These are phyloP conservation scores for Hypoxylon sp. DNA, from an alignment of 2,329 filamentous ascomycete genomes.

Conservation along the genomic window DNA sequence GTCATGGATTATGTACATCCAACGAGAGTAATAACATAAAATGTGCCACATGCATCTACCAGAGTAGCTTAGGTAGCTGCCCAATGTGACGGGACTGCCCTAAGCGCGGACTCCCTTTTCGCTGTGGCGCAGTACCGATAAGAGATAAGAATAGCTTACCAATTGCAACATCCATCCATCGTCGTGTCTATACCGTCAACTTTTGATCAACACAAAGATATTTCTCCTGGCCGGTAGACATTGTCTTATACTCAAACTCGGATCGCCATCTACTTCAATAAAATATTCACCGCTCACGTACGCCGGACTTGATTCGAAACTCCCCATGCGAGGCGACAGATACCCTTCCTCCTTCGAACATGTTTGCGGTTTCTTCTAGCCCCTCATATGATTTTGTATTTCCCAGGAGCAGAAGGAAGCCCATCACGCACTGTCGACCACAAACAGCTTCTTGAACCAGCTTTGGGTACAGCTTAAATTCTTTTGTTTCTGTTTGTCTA, in stretches of 20 bases:
- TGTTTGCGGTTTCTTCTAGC: conserved; percentile 54
- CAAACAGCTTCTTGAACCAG: conserved; percentile 37
- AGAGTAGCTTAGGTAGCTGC: conserved; percentile 1
- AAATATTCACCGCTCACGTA: not conserved
- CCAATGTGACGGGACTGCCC: not conserved
- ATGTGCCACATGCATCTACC: not conserved
- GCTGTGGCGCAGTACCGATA: conserved; percentile 31
- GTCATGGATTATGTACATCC: too few species aligned
- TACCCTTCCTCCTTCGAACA: conserved; percentile 50
- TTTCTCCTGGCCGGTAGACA: not conserved
- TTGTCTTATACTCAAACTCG: conserved; percentile 4
- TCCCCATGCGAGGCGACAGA: conserved; percentile 51
- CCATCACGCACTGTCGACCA: conserved; percentile 36
- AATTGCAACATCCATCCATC: conserved; percentile 29
- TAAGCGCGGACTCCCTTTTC: conserved; percentile 22
- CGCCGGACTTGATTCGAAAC: conserved; percentile 26
- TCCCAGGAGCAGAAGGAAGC: conserved; percentile 54
- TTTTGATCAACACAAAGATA: conserved; percentile 1
- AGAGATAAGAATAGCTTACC: conserved; percentile 37
- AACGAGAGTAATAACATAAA: too few species aligned
- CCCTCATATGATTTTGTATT: conserved; percentile 53
- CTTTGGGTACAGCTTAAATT: conserved; percentile 25
- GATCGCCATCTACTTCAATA: not conserved
- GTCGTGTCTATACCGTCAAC: not conserved
- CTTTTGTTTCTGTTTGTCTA: conserved; percentile 9